Conservation (phyloP, 305 asterid genomes). For the Solanum hybrid region DNA sequence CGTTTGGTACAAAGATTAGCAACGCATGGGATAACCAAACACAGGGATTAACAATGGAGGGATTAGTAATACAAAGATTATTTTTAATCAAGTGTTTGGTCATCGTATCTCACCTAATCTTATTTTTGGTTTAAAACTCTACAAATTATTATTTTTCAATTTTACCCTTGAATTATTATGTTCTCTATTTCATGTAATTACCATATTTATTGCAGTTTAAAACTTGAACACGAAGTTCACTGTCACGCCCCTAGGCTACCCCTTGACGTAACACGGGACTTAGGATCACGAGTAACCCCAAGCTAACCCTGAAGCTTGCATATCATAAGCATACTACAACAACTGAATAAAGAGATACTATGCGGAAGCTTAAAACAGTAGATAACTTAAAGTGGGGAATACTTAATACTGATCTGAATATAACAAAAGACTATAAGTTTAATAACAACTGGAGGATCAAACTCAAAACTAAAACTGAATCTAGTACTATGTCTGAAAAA, state of each 20-base stretch:
- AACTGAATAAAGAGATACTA: not conserved
- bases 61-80: not conserved
- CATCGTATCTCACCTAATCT: not conserved
- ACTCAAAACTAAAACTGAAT: not conserved
- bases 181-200: not conserved
- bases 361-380: not conserved
- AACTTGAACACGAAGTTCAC: not conserved
- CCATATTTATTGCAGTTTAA: not conserved
- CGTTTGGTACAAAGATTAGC: not conserved
- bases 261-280: not conserved
- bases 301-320: not conserved
- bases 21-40: too few relatives aligned
- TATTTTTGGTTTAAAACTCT: not conserved
- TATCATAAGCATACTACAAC: not conserved
- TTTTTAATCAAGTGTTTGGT: not conserved
- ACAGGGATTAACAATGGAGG: not conserved
- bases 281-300: not conserved
- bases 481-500: not conserved
- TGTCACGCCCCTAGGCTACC: not conserved
- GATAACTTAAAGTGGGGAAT: not conserved
- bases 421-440: not conserved
- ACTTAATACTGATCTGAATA: not conserved
- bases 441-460: not conserved
- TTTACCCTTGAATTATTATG: not conserved
- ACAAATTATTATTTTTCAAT: not conserved